phyloP scores from a whole-genome alignment of 805 yeast genomes.

The Kodamaea lidongshanica region DNA sequence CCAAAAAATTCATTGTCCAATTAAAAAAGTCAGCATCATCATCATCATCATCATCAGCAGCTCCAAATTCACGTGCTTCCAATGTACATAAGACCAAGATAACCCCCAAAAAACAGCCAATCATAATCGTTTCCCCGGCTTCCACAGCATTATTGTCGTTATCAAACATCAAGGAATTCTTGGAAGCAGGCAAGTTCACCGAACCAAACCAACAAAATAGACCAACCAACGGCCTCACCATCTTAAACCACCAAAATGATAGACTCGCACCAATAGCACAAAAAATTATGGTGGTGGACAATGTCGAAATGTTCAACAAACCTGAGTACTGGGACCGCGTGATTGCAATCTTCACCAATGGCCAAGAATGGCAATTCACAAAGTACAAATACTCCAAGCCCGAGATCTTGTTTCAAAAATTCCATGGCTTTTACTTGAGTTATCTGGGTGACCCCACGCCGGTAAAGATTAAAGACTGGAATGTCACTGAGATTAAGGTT shows the following conservation, averaged over 20 bases:
- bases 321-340: slow-evolving; percentile 98
- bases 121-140: slow-evolving; percentile 40
- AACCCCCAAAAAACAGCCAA: slow-evolving; percentile 33
- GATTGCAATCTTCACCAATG: slow-evolving; percentile 91
- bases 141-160: slow-evolving; percentile 38
- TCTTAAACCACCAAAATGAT: slow-evolving; percentile 51
- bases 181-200: slow-evolving; percentile 65
- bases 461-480: slow-evolving; percentile 74
- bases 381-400: slow-evolving; percentile 82
- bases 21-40: slow-evolving; percentile 60
- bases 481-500: slow-evolving; percentile 68
- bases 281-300: slow-evolving; percentile 76
- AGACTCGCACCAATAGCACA: slow-evolving; percentile 46
- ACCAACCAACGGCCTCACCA: slow-evolving; percentile 36
- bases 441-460: slow-evolving; percentile 80
- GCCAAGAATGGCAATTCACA: slow-evolving; percentile 95
- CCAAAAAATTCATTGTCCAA: slow-evolving; percentile 49
- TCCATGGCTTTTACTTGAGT: slow-evolving; percentile 73
- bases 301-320: slow-evolving; percentile 73
- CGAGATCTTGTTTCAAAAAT: slow-evolving; percentile 69
- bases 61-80: slow-evolving; percentile 8
- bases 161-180: slow-evolving; percentile 35
- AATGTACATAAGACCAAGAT: too few relatives aligned
- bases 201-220: slow-evolving; percentile 41
- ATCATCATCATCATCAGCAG: slow-evolving; percentile 53